Conservation (phyloP, 305 asterid species). For the Salvia sclarea region DNA sequence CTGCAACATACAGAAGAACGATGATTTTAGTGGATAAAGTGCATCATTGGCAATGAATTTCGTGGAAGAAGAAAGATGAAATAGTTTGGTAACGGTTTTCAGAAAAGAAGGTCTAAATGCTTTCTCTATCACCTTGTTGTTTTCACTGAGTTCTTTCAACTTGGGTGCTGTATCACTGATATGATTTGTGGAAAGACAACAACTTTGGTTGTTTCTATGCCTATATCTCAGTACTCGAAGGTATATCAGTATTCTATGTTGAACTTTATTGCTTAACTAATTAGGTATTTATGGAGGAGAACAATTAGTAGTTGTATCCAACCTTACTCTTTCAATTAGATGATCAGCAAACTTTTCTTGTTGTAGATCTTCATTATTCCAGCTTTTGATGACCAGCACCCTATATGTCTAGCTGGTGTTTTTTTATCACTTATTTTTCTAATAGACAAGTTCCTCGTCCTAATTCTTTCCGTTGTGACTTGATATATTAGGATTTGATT, state of each 20-base stretch:
- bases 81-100: background rate
- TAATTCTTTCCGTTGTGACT: background rate
- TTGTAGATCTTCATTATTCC: slow-evolving; percentile 22
- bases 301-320: background rate
- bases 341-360: background rate
- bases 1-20: background rate
- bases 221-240: background rate
- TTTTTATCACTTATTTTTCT: background rate
- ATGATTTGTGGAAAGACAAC: slow-evolving; percentile 6
- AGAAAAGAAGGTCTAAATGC: background rate
- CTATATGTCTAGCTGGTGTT: background rate
- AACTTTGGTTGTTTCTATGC: background rate
- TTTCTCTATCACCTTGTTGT: slow-evolving; percentile 2
- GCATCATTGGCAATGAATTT: background rate
- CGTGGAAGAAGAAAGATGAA: background rate
- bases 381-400: slow-evolving; percentile 4
- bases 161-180: slow-evolving; percentile 2
- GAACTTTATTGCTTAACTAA: background rate
- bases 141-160: background rate
- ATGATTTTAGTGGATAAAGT: background rate
- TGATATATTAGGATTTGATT: slow-evolving; percentile 31
- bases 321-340: slow-evolving; percentile 15
- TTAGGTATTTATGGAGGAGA: background rate
- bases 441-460: background rate
- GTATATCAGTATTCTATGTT: background rate